A percentile compares a stretch with the other conserved stretches of the same genome.
These are phyloP conservation scores for Schwanniomyces polymorphus DNA, from an alignment of 805 yeast species.

Conservation along the genomic window DNA sequence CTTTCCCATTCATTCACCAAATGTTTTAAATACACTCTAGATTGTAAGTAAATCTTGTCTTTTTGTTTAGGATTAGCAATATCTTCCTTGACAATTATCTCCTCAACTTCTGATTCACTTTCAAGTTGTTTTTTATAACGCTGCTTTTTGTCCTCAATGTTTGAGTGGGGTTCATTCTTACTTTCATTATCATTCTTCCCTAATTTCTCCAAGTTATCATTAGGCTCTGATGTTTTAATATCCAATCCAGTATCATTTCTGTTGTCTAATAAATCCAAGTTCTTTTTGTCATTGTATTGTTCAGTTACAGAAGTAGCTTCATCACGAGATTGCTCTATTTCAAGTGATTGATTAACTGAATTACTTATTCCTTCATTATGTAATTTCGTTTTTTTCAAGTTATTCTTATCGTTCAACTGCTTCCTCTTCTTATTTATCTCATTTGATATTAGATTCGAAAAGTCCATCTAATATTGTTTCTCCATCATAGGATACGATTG, in stretches of 20 bases:
- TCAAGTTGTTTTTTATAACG: constrained; percentile 26
- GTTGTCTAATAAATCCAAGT: constrained; percentile 7
- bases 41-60: constrained; percentile 34
- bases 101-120: constrained; percentile 19
- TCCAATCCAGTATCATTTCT: constrained; percentile 25
- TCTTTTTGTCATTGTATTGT: neutral
- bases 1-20: constrained; percentile 47
- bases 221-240: constrained; percentile 16
- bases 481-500: neutral
- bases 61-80: constrained; percentile 23
- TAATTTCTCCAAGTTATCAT: constrained; percentile 10
- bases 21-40: constrained; percentile 48
- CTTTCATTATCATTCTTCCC: constrained; percentile 17
- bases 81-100: constrained; percentile 23
- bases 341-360: neutral
- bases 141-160: constrained; percentile 14
- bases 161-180: constrained; percentile 16
- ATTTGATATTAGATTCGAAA: constrained; percentile 43
- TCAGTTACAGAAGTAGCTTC: neutral
- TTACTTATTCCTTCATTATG: constrained; percentile 3
- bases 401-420: constrained; percentile 11
- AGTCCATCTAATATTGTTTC: constrained; percentile 38
- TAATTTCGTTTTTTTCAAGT: constrained; percentile 6
- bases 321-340: neutral
- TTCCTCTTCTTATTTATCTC: constrained; percentile 50